Base-by-base conservation (phyloP, 2,329 filamentous ascomycete genomes). In the Atkinsonella hypoxylon region DNA sequence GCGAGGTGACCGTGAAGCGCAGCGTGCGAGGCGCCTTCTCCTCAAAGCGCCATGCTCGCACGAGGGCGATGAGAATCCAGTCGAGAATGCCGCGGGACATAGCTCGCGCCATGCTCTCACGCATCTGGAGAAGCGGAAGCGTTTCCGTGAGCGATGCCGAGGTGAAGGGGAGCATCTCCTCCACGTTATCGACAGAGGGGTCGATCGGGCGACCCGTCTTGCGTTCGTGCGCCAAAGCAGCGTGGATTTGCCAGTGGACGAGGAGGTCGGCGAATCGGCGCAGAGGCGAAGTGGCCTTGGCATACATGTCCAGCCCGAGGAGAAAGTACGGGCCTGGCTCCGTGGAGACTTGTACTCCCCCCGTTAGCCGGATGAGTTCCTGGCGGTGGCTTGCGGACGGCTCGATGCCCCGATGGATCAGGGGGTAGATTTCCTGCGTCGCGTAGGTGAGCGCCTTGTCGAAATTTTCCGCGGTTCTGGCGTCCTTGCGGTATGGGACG, bases 211-310 rank as follows among this genome's bases (percentile, higher is more conserved):
- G 56, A 41, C 59, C 51, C 22, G 54, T 54, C 38, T 66, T 58
- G 9, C 71, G 67, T 56, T 76, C 73, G 52, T 71, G 64, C 13
- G 68, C 66, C 32, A 85, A 65, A 10, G 78, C 74, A 2, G 75
- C 76, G 58, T 83, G 75, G 54, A 85, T 77, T 62, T 85, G 81
- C 78, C 79, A 85, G 65, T 85, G 81, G 1, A 77, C 73, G 32
- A 85, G 61, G 45, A 85, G 66, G 62, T 86, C 82, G 5, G 70
- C 65, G 63, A 76, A 85, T 42, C 82, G 76, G 34, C 82, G 78
- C n/a, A 86, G 70, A 17, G 82, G 82, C 47, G 78, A 82, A 8
- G 82, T 85, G 39, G 75, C 75, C 56, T 82, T 83, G 52, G 77
- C 68, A 62, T 85, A 83, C 66, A 77, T 76, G 49, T 79, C 71